phyloP scores from a whole-genome alignment of 176 grass and related monocot genomes.

The Carex parvula region DNA sequence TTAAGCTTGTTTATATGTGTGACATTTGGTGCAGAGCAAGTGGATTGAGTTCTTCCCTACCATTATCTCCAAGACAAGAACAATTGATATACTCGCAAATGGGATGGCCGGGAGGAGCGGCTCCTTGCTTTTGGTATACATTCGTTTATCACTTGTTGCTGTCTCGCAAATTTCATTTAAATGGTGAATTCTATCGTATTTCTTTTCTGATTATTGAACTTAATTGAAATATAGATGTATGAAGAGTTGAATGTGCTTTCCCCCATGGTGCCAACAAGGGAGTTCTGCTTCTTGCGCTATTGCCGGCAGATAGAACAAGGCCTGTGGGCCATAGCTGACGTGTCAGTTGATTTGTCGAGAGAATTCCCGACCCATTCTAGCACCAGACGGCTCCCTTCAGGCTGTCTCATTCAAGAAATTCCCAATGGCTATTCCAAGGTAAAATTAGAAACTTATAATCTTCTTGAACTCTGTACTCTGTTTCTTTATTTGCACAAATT shows the following conservation, averaged over 20 bases:
- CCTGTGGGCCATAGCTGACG: slow-evolving; percentile 74
- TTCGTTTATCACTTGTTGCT: neutral
- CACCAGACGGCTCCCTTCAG: slow-evolving; percentile 70
- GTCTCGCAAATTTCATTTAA: neutral
- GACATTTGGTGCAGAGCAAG: slow-evolving; percentile 46
- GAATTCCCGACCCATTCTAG: slow-evolving; percentile 43
- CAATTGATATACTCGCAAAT: slow-evolving; percentile 58
- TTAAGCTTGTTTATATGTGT: neutral
- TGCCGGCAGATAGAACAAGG: slow-evolving; percentile 89
- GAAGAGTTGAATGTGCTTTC: slow-evolving; percentile 79
- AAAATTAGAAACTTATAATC: neutral
- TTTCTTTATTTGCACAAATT: neutral
- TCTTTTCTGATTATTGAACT: neutral
- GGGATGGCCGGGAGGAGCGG: slow-evolving; percentile 59
- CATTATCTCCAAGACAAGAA: slow-evolving; percentile 68
- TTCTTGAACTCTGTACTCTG: neutral
- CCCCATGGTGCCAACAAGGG: slow-evolving; percentile 60
- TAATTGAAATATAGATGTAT: slow-evolving; percentile 55
- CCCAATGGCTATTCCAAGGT: slow-evolving; percentile 88
- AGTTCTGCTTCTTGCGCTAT: slow-evolving; percentile 90
- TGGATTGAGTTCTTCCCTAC: slow-evolving; percentile 83
- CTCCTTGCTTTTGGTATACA: slow-evolving; percentile 64
- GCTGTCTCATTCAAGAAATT: slow-evolving; percentile 82
- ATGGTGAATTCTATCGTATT: neutral
- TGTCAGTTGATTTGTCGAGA: slow-evolving; percentile 57